Evolutionary conservation across 495 filamentous ascomycete species (phyloP).

Genomic region (Platismatia glauca): DNA sequence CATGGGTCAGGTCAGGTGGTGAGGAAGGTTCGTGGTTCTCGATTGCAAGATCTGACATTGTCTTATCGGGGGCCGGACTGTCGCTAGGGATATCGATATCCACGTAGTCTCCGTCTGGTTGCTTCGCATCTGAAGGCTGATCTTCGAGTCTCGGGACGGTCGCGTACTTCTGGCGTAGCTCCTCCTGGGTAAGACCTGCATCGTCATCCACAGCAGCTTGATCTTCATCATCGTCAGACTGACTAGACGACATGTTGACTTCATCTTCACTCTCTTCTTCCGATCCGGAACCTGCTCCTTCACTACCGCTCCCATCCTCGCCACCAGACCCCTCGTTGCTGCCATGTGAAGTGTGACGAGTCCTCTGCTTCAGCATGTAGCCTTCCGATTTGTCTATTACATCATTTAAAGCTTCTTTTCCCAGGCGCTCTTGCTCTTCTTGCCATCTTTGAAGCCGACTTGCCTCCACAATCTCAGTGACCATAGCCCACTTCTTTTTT

Average conservation of each 20-base stretch:
- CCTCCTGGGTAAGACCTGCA: conserved; percentile 66
- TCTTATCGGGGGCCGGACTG: neutral
- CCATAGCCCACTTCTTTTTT: conserved; percentile 68
- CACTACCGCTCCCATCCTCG: conserved; percentile 40
- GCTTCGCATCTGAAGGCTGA: neutral
- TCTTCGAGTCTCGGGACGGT: conserved; percentile 42
- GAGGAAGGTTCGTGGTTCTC: neutral
- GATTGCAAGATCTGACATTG: neutral
- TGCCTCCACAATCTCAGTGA: conserved; percentile 65
- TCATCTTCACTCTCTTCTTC: conserved; percentile 43
- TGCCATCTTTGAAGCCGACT: conserved; percentile 68
- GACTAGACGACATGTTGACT: conserved; percentile 63
- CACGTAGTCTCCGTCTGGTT: neutral
- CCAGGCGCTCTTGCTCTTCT: conserved; percentile 69
- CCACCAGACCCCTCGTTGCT: conserved; percentile 36
- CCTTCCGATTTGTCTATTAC: conserved; percentile 63
- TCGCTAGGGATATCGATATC: neutral
- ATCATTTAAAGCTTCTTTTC: conserved; percentile 73
- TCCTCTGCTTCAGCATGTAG: conserved; percentile 43
- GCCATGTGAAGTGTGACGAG: conserved; percentile 41
- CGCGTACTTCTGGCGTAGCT: conserved; percentile 72
- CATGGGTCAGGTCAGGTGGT: neutral
- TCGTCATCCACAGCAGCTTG: conserved; percentile 52
- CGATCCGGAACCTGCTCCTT: conserved; percentile 29
- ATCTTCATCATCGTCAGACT: conserved; percentile 48